A percentile compares a stretch with the other conserved stretches of the same genome.
Conservation (phyloP, 148 eudicot species). For the Chenopodium quinoa region DNA sequence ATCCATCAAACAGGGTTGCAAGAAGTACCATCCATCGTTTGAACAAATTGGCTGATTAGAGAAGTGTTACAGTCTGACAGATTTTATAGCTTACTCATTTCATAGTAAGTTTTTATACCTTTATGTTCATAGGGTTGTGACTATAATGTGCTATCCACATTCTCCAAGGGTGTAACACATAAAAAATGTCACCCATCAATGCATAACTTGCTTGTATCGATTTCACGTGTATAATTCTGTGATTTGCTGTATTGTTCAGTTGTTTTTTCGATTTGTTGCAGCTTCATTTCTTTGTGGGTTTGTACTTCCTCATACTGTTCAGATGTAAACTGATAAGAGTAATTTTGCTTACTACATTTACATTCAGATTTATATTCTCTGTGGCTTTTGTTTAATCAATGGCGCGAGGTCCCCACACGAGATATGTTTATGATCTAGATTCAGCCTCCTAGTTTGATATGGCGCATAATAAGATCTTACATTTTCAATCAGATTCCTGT, state of each 20-base stretch:
- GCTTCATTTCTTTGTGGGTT: not conserved
- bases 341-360: not conserved
- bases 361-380: not conserved
- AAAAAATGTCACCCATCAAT: not conserved
- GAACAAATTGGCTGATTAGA: constrained; percentile 72
- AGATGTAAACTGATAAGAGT: constrained; percentile 1
- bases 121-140: not conserved
- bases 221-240: constrained; percentile 11
- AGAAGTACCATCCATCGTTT: constrained; percentile 91
- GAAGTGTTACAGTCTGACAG: not conserved
- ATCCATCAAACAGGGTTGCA: constrained; percentile 89
- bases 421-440: not conserved
- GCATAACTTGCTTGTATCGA: constrained; percentile 1
- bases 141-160: not conserved
- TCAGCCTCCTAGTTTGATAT: not conserved
- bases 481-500: not conserved
- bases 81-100: constrained; percentile 22
- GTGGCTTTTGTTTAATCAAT: not conserved
- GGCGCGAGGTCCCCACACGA: not conserved
- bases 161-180: constrained; percentile 1
- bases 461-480: not conserved
- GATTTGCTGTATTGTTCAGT: constrained; percentile 20
- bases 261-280: not conserved
- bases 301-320: not conserved
- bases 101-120: constrained; percentile 23